phyloP scores from a whole-genome alignment of 139 green algal species.

The Tetraselmis chui region DNA sequence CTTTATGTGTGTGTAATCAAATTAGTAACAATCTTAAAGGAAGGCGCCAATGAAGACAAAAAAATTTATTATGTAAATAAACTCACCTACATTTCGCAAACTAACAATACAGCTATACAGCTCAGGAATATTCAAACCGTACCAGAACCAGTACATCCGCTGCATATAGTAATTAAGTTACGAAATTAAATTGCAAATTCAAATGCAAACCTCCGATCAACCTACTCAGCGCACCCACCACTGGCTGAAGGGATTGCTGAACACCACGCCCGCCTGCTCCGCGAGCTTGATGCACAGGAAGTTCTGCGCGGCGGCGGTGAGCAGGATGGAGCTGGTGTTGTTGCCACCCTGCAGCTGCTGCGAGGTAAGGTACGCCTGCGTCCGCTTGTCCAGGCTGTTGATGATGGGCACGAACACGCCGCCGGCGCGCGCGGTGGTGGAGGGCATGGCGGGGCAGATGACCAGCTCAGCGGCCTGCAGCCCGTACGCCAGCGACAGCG shows the following conservation, averaged over 20 bases:
- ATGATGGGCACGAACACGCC: constrained; percentile 99
- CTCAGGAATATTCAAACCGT: too few species aligned
- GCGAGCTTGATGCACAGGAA: constrained; percentile 16
- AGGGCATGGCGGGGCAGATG: constrained; percentile 92
- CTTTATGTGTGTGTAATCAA: too few species aligned
- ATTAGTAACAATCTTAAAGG: too few species aligned
- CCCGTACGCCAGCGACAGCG: constrained; percentile 84
- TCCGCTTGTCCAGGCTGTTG: constrained; percentile 51
- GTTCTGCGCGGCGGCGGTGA: constrained; percentile 18
- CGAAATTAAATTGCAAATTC: too few species aligned
- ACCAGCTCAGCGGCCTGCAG: constrained; percentile 70
- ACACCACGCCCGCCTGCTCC: constrained; percentile 21
- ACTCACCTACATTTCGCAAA: too few species aligned
- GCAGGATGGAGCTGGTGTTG: constrained; percentile 13
- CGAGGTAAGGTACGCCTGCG: neutral
- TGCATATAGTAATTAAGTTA: too few species aligned
- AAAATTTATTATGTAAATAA: too few species aligned
- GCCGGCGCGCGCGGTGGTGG: constrained; percentile 71
- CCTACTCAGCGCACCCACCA: constrained; percentile 33
- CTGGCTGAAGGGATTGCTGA: constrained; percentile 30
- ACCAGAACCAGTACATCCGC: too few species aligned
- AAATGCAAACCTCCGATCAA: too few species aligned
- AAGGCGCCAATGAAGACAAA: too few species aligned
- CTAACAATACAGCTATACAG: too few species aligned
- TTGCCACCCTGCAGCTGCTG: constrained; percentile 6